Evolutionary conservation across 2,329 filamentous ascomycete species (phyloP).

Genomic region (Fusarium secorum): DNA sequence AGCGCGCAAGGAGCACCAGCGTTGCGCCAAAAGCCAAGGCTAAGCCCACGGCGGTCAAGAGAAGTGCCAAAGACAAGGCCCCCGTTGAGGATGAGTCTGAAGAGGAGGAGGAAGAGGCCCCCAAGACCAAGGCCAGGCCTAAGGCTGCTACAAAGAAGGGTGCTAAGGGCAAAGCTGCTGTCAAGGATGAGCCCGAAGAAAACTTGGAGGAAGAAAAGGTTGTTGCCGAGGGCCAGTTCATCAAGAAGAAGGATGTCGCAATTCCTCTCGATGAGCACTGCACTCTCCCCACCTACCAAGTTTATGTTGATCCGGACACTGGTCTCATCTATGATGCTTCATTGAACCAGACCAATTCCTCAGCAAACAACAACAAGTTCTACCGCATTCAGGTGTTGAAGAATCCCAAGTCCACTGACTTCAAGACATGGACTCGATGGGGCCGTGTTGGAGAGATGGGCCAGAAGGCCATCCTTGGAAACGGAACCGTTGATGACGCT

Average conservation of each 20-base stretch:
- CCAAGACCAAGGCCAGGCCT: conserved; percentile 35
- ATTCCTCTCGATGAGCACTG: conserved; percentile 62
- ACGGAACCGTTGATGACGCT: conserved; percentile 53
- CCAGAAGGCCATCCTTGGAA: conserved; percentile 55
- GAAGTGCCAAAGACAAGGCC: conserved; percentile 36
- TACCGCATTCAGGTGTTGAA: conserved; percentile 74
- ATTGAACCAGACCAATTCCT: conserved; percentile 78
- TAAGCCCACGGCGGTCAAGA: conserved; percentile 22
- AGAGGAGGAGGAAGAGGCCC: conserved; percentile 27
- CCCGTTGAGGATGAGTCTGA: conserved; percentile 41
- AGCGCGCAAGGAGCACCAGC: conserved; percentile 34
- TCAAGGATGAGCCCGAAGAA: conserved; percentile 39
- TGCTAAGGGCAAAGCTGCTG: conserved; percentile 34
- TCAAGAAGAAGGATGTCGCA: conserved; percentile 54
- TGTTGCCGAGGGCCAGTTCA: conserved; percentile 55
- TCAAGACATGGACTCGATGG: conserved; percentile 78
- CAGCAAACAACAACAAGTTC: conserved; percentile 82
- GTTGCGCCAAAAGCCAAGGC: conserved; percentile 1
- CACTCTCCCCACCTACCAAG: conserved; percentile 51
- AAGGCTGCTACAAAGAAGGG: conserved; percentile 34
- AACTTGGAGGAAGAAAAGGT: conserved; percentile 45
- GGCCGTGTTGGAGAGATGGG: conserved; percentile 75
- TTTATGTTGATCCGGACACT: conserved; percentile 69
- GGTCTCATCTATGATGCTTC: conserved; percentile 80
- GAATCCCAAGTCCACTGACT: conserved; percentile 49